A percentile compares a stretch with the other conserved stretches of the same genome.
Conservation (phyloP, 495 filamentous ascomycete genomes). For the Pyrenula aspistea region DNA sequence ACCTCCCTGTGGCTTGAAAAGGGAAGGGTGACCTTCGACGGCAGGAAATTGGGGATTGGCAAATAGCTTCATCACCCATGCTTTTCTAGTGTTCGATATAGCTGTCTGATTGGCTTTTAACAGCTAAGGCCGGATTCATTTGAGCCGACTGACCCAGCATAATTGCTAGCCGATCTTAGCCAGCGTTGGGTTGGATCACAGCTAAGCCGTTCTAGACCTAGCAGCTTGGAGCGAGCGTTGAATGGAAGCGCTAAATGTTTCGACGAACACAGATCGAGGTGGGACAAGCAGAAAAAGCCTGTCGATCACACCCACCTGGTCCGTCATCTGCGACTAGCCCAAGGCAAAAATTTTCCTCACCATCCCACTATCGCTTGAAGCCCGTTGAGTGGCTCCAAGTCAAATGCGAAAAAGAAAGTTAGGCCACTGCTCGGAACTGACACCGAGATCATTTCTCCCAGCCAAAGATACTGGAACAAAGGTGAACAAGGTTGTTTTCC, state of each 20-base stretch:
- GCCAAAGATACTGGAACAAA: too few relatives aligned
- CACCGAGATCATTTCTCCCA: too few relatives aligned
- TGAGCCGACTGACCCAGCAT: not conserved
- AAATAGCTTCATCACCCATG: not conserved
- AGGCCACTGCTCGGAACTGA: too few relatives aligned
- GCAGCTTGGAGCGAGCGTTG: not conserved
- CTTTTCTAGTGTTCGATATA: not conserved
- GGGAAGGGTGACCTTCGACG: too few relatives aligned
- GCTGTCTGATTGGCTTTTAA: not conserved
- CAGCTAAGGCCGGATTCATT: not conserved
- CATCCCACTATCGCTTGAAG: too few relatives aligned
- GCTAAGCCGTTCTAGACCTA: not conserved
- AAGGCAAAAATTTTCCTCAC: too few relatives aligned
- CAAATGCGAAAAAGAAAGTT: too few relatives aligned
- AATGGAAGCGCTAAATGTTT: not conserved
- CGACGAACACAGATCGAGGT: not conserved
- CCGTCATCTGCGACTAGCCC: too few relatives aligned
- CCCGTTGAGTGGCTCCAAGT: too few relatives aligned
- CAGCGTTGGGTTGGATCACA: not conserved
- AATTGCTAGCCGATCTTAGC: not conserved
- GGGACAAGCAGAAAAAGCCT: not conserved
- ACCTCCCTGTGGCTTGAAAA: not conserved
- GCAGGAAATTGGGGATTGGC: not conserved
- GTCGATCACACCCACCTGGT: too few relatives aligned
- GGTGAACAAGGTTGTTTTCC: too few relatives aligned